Base-by-base conservation (phyloP, 2,329 filamentous ascomycete genomes). In the Macrophomina pseudophaseolina region DNA sequence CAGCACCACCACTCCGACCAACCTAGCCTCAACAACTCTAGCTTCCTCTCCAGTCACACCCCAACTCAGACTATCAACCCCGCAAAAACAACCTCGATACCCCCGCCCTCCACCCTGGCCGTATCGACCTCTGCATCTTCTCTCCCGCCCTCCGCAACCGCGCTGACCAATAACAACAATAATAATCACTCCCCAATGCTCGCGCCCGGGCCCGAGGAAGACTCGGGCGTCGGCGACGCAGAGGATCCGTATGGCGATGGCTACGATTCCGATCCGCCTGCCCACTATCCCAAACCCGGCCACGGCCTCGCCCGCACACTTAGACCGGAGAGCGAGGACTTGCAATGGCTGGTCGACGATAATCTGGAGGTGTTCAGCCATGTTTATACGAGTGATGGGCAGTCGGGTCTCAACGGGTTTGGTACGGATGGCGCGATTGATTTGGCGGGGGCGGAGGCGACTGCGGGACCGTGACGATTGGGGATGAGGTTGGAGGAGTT, bases 271-370 rank as follows among this genome's bases (percentile, higher is more conserved):
- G 81, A 83, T 67, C 82, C 83, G 30, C 82, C 83, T 5, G 83
- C 86, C 33, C 82, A 88, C 51, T 90, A 90, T 70, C 88, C 88
- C 0, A 85, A 84, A 69, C 81, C 88, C 6, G 89, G 88, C 1
- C 83, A 88, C 65, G 88, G 89, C 1, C 79, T 91, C 5, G 73
- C 71, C 7, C 67, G 78, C 33, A 84, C 81, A 30, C 73, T 90
- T 23, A 82, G 84, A 6, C 82, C 83, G 0, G 86, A 89, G 69
- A 81, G 81, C 18, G 84, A 87, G 32, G 88, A 90, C 72, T 71
- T 88, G 46, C 82, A 87, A 66, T 89, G 88, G 80, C 74, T 91
- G 30, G 84, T 87, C 7, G 88, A 90, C 70, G 85, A 88, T 59
- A 83, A 85, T 48, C 84, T 83, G 70, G 80, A 81, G 28, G 87